These are phyloP conservation scores for Crithidia acanthocephali DNA, from an alignment of 208 protist species.

Conservation along the genomic window DNA sequence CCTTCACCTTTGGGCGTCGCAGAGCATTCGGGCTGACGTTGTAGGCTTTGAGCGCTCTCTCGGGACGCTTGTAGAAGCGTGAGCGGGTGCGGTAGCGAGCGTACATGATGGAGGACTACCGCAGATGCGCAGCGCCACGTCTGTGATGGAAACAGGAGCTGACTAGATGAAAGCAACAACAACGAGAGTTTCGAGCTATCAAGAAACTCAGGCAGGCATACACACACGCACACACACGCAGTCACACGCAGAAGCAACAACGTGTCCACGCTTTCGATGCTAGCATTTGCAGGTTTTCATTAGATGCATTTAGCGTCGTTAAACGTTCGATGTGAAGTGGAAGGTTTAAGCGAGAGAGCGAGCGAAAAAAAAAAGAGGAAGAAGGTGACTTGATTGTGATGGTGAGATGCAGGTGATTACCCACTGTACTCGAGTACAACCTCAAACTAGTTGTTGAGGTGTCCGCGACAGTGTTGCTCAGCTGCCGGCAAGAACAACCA, in stretches of 20 bases:
- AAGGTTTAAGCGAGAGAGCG: neutral
- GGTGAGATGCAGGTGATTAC: too few species aligned
- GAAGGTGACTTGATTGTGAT: too few species aligned
- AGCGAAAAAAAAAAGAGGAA: neutral
- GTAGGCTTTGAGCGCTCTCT: conserved; percentile 64
- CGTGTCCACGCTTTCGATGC: too few species aligned
- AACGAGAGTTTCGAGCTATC: neutral
- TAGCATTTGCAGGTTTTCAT: neutral
- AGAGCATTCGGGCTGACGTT: conserved; percentile 70
- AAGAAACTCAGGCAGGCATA: too few species aligned
- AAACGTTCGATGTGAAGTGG: too few species aligned
- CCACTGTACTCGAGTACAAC: neutral
- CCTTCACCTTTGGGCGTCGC: conserved; percentile 69
- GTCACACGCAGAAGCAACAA: too few species aligned
- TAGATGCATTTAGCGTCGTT: too few species aligned
- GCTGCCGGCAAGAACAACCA: too few species aligned
- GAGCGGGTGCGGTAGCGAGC: conserved; percentile 84
- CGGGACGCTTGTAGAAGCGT: conserved; percentile 77
- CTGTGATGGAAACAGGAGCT: conserved; percentile 6
- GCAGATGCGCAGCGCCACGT: neutral
- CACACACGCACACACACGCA: too few species aligned
- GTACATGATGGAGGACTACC: conserved; percentile 54
- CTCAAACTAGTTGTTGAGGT: too few species aligned
- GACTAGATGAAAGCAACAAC: neutral
- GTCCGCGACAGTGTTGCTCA: too few species aligned